These are phyloP conservation scores for Alternaria longipes DNA, from an alignment of 2,329 filamentous ascomycete species.

Conservation along the genomic window DNA sequence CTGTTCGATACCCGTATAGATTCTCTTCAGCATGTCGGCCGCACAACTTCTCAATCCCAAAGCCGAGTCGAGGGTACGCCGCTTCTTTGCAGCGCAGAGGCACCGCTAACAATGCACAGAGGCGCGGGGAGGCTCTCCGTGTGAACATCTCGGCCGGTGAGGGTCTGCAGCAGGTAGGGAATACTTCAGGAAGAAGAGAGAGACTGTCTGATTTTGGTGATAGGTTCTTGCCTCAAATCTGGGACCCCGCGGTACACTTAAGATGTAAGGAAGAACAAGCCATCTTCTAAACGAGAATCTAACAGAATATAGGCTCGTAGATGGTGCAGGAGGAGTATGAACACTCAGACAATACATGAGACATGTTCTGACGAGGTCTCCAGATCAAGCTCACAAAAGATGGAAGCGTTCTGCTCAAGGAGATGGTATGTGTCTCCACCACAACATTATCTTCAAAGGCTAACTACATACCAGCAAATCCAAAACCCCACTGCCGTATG, in stretches of 20 bases:
- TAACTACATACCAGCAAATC: slow-evolving; percentile 71
- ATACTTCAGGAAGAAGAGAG: background rate
- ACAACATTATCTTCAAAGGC: slow-evolving; percentile 1
- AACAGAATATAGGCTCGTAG: slow-evolving; percentile 62
- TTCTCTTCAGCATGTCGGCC: slow-evolving; percentile 77
- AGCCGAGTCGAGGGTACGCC: slow-evolving; percentile 90
- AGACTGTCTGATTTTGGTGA: slow-evolving; percentile 49
- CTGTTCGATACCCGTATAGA: slow-evolving; percentile 35
- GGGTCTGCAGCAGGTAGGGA: slow-evolving; percentile 65
- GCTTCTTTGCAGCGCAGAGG: slow-evolving; percentile 21
- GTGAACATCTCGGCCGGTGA: slow-evolving; percentile 98
- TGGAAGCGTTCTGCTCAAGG: slow-evolving; percentile 82
- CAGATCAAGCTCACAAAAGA: slow-evolving; percentile 99
- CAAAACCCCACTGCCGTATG: slow-evolving; percentile 94
- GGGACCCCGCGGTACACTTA: slow-evolving; percentile 91
- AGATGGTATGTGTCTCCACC: slow-evolving; percentile 62
- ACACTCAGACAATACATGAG: background rate
- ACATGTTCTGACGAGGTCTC: slow-evolving; percentile 31
- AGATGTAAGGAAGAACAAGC: slow-evolving; percentile 78
- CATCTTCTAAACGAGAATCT: slow-evolving; percentile 53
- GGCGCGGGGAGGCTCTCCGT: slow-evolving; percentile 93
- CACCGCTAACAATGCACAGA: slow-evolving; percentile 66
- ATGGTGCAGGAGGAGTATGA: slow-evolving; percentile 67
- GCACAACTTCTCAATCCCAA: slow-evolving; percentile 98
- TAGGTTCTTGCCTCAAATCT: slow-evolving; percentile 96